Base-by-base conservation (phyloP, 495 filamentous ascomycete species). In the Talaromyces trachyspermus region DNA sequence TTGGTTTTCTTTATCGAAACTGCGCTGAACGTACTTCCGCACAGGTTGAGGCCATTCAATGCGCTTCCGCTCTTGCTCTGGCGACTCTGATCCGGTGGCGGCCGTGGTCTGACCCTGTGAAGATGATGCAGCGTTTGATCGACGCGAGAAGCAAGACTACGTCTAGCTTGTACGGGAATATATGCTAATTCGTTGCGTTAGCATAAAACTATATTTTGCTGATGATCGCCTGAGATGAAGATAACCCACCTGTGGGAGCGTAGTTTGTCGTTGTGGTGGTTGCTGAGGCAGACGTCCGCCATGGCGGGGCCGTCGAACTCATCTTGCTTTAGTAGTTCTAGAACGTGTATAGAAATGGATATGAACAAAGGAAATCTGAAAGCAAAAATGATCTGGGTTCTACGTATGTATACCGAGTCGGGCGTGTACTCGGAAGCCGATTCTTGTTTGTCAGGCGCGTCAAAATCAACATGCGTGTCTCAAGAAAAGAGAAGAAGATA, bases 21-120 rank as follows among this genome's bases (percentile, higher is more conserved):
- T 82, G 43, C 89, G 80, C 56, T 88, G 84, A 11, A 95, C 89
- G 56, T 95, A 96, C 40, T 70, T 61, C 38, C 88, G 86, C 35
- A 96, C 86, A 4, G 78, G 74, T 18, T 79, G 69, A 7, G 88
- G 81, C 79, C 85, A 95, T 54, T 83, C 77, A 56, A 85, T 78
- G 63, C 64, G 63, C 50, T 71, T 54, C 49, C 65, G 65, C 18
- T 12, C 62, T 27, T 44, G 56, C 23, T 3, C 43, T 29, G 20
- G 55, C 44, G n/a, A n/a, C n/a, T n/a, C n/a, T n/a, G n/a, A n/a
- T n/a, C n/a, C n/a, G n/a, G 5, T 39, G 54, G 17, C 39, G 52
- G 19, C 30, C 54, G 32, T 49, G 59, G 60, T 15, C 20, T 10
- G 8, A 33, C 19, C 15, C 18, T 41, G 25, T 33, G 65, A 44